Evolutionary conservation across 768 basidiomycete species (phyloP).

Genomic region (Clitopilus passeckerianus): DNA sequence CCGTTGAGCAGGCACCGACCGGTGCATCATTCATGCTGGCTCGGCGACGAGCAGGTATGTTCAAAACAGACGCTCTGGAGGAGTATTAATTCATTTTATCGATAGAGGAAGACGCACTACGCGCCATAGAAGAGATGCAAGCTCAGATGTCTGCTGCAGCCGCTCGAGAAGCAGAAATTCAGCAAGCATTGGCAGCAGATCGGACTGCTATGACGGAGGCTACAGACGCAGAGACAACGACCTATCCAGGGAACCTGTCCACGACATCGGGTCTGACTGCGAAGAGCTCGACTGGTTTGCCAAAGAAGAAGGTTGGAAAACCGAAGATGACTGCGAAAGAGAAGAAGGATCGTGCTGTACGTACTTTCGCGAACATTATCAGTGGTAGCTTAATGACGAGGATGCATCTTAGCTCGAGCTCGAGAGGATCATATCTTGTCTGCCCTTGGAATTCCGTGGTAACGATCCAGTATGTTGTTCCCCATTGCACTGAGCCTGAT

Average conservation of each 20-base stretch:
- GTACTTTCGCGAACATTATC: constrained; percentile 10
- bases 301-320: constrained; percentile 58
- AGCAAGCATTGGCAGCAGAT: constrained; percentile 25
- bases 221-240: constrained; percentile 36
- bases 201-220: constrained; percentile 36
- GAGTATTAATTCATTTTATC: not conserved
- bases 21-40: constrained; percentile 57
- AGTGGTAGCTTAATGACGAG: not conserved
- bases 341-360: constrained; percentile 76
- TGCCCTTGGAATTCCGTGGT: constrained; percentile 90
- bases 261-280: constrained; percentile 26
- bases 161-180: constrained; percentile 24
- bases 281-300: constrained; percentile 24
- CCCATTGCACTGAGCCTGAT: not conserved
- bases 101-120: constrained; percentile 56
- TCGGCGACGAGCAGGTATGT: constrained; percentile 51
- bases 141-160: constrained; percentile 24
- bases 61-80: not conserved
- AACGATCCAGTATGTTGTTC: constrained; percentile 66
- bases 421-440: constrained; percentile 66
- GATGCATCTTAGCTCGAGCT: constrained; percentile 40
- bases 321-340: constrained; percentile 71
- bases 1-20: constrained; percentile 45
- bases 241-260: constrained; percentile 33
- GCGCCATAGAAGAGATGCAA: constrained; percentile 49